Evolutionary conservation across 495 filamentous ascomycete species (phyloP).

Genomic region (Penicillium malachiteum): DNA sequence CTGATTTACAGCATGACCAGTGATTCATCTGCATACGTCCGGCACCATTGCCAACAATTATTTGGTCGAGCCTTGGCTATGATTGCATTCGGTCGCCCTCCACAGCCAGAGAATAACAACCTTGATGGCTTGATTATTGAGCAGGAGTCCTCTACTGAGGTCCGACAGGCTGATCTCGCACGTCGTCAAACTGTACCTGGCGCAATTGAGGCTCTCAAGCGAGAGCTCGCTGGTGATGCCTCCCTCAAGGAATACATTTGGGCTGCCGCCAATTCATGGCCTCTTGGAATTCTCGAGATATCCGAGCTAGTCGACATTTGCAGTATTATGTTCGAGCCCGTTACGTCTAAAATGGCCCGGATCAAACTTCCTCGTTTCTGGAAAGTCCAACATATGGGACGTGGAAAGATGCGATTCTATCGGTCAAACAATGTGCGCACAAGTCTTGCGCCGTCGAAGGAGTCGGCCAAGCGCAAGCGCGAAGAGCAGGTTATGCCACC

Average conservation of each 20-base stretch:
- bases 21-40: slow-evolving; percentile 79
- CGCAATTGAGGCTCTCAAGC: slow-evolving; percentile 71
- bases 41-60: slow-evolving; percentile 62
- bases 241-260: slow-evolving; percentile 71
- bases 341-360: slow-evolving; percentile 58
- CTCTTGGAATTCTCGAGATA: slow-evolving; percentile 67
- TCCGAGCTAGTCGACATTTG: slow-evolving; percentile 77
- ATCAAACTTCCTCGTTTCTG: slow-evolving; percentile 73
- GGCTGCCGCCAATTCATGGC: slow-evolving; percentile 69
- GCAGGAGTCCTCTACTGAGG: slow-evolving; percentile 65
- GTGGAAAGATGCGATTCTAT: slow-evolving; percentile 43
- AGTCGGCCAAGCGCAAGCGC: slow-evolving; percentile 43
- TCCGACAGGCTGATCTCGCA: slow-evolving; percentile 65
- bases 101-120: slow-evolving; percentile 27
- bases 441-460: slow-evolving; percentile 32
- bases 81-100: slow-evolving; percentile 70
- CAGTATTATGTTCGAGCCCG: slow-evolving; percentile 65
- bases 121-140: slow-evolving; percentile 76
- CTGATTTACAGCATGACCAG: slow-evolving; percentile 69
- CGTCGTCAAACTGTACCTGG: slow-evolving; percentile 74
- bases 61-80: slow-evolving; percentile 73
- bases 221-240: slow-evolving; percentile 61
- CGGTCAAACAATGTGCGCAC: slow-evolving; percentile 33
- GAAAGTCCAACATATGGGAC: slow-evolving; percentile 60
- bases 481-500: slow-evolving; percentile 40